phyloP scores from a whole-genome alignment of 352 stramenopile species.

The Globisporangium cylindrosporum region DNA sequence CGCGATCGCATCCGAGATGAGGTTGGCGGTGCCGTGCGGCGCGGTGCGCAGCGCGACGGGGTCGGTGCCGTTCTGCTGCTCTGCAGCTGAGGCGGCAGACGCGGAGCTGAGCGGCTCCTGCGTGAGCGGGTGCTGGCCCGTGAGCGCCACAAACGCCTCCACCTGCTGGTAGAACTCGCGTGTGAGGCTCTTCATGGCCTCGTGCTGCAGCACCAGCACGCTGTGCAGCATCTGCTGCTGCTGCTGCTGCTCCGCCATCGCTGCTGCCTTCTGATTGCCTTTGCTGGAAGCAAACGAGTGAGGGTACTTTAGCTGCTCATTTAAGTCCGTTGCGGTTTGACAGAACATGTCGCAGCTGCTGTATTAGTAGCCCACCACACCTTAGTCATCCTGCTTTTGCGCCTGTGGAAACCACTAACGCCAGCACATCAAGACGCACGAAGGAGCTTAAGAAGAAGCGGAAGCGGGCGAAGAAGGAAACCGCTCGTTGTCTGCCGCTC shows the following conservation, averaged over 20 bases:
- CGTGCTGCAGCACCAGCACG: slow-evolving; percentile 57
- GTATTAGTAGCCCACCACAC: no score
- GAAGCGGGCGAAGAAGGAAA: no score
- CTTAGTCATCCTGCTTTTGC: no score
- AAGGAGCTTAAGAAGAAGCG: no score
- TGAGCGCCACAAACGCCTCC: slow-evolving; percentile 60
- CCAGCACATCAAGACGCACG: no score
- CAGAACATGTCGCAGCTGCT: no score
- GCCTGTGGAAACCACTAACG: no score
- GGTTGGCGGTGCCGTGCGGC: slow-evolving; percentile 24
- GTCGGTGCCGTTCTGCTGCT: slow-evolving; percentile 9
- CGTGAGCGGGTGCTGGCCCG: slow-evolving; percentile 44
- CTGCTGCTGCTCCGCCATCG: slow-evolving; percentile 8
- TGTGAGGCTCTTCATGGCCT: slow-evolving; percentile 39
- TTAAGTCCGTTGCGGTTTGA: no score
- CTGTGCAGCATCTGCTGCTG: slow-evolving; percentile 50
- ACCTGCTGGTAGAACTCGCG: slow-evolving; percentile 65
- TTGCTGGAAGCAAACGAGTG: no score
- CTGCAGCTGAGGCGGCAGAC: not conserved
- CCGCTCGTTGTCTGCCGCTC: not conserved
- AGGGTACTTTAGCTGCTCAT: no score
- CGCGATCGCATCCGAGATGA: slow-evolving; percentile 43
- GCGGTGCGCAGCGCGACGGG: slow-evolving; percentile 35
- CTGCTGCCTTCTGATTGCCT: no score
- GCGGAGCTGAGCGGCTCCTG: slow-evolving; percentile 16